Conservation (phyloP, 208 protist genomes). For the Trypanosoma platydactyli region DNA sequence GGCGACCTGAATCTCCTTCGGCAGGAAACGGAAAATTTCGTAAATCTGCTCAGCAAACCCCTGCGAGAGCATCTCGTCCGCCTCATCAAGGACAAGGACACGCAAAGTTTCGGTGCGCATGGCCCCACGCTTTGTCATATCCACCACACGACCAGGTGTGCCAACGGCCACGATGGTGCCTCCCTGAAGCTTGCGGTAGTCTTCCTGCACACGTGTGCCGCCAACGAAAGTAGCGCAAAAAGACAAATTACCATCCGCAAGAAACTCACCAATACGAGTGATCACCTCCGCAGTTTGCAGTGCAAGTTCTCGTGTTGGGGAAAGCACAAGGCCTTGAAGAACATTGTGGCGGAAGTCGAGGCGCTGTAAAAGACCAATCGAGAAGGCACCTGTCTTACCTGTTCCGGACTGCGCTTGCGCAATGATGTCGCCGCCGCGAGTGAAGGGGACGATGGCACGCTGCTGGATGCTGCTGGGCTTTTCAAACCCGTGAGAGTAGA, state of each 20-base stretch:
- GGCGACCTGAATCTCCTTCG: conserved; percentile 96
- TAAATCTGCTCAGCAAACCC: conserved; percentile 99
- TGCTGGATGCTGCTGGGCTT: conserved; percentile 99
- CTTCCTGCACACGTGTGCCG: conserved; percentile 95
- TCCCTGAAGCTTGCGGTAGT: conserved; percentile 92
- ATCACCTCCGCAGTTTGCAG: conserved; percentile 97
- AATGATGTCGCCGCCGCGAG: conserved; percentile 96
- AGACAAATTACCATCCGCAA: conserved; percentile 60
- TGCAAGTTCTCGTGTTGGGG: conserved; percentile 96
- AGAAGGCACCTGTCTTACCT: conserved; percentile 99
- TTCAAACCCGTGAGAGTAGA: conserved; percentile 99
- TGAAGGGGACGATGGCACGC: conserved; percentile 97
- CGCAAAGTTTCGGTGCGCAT: conserved; percentile 90
- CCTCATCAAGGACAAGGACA: conserved; percentile 98
- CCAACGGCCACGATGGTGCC: conserved; percentile 96
- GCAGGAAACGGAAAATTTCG: conserved; percentile 97
- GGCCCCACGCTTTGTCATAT: conserved; percentile 95
- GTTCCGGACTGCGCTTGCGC: conserved; percentile 95
- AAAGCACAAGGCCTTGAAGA: conserved; percentile 95
- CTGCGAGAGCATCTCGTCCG: conserved; percentile 98
- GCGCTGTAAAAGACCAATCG: conserved; percentile 94
- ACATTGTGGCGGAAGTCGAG: conserved; percentile 89
- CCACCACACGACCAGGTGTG: conserved; percentile 97
- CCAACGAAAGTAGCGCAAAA: conserved; percentile 93
- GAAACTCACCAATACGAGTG: conserved; percentile 95